These are phyloP conservation scores for Hypoxylon fragiforme DNA, from an alignment of 495 filamentous ascomycete genomes.

Conservation along the genomic window DNA sequence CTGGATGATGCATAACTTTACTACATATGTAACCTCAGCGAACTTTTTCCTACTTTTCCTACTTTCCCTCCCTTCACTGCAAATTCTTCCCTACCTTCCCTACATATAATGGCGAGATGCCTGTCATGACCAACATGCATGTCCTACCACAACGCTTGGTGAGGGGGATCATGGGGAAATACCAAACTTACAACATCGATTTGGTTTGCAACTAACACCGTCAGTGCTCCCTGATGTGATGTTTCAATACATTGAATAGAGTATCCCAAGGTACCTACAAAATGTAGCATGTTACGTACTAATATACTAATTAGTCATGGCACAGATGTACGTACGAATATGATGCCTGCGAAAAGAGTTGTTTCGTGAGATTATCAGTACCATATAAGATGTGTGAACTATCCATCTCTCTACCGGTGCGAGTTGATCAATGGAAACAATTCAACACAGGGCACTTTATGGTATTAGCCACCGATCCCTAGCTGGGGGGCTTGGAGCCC, in stretches of 20 bases:
- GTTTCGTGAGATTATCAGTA: not conserved
- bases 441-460: slow-evolving; percentile 6
- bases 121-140: slow-evolving; percentile 7
- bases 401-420: not conserved
- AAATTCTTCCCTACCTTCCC: too few relatives aligned
- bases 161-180: slow-evolving; percentile 18
- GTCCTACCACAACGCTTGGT: slow-evolving; percentile 13
- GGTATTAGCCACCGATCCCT: too few relatives aligned
- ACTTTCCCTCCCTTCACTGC: too few relatives aligned
- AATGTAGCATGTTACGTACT: too few relatives aligned
- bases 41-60: too few relatives aligned
- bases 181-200: slow-evolving; percentile 14
- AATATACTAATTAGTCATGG: slow-evolving; percentile 4
- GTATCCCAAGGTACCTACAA: too few relatives aligned
- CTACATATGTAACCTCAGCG: too few relatives aligned
- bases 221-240: slow-evolving; percentile 2
- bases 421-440: not conserved
- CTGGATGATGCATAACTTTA: slow-evolving; percentile 27
- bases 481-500: not conserved
- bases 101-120: slow-evolving; percentile 10
- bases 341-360: not conserved
- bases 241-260: too few relatives aligned
- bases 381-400: not conserved
- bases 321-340: slow-evolving; percentile 1
- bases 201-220: slow-evolving; percentile 5